Evolutionary conservation across 192 early-diverging fungal species (phyloP), one percentile per base, ranked within the genome.

Genomic region (Linnemannia hyalina): DNA sequence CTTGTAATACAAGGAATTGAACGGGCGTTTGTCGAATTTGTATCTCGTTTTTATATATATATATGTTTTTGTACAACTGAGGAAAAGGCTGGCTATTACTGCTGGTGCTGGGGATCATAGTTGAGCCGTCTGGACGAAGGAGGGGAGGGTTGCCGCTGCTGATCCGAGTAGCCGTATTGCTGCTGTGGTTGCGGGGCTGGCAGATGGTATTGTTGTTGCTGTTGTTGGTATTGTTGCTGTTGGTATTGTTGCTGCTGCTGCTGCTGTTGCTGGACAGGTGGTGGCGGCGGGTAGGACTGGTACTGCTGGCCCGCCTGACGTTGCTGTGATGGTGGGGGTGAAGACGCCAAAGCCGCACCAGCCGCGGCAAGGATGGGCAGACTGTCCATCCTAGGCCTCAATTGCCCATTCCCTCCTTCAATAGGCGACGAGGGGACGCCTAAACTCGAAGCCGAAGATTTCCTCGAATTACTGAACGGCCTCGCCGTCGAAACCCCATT

Each of bases 171-270:
- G 85, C 82, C 73, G 83, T 73, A 41, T 82, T 88, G 60, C 80
- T 76, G 55, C 80, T 87, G 76, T 85, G 89, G 76, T 70, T 89
- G 89, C 84, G 55, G 55, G 2, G 55, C 26, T 0, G 55, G 55
- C 23, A 60, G 55, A 4, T 60, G 55, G 55, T 60, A 60, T 65
- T 89, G 68, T 83, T 47, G 79, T 20, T 54, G 68, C 22, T 71
- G 49, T 23, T 72, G 47, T 13, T 75, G 47, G 2, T 77, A 65
- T 7, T 13, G 65, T 63, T 47, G 74, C 9, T 42, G 40, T 4
- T 76, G 60, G 22, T 79, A 70, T 16, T 79, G 70, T 0, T 70
- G 26, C 13, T 78, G 77, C 36, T 79, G 77, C 20, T 72, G 49
- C n/a, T 71, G 77, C 20, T 52, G 76, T 23, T 78, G 41, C 38